Conservation (phyloP, 1,284 basidiomycete genomes). For the Microbotryomycetes sp. region DNA sequence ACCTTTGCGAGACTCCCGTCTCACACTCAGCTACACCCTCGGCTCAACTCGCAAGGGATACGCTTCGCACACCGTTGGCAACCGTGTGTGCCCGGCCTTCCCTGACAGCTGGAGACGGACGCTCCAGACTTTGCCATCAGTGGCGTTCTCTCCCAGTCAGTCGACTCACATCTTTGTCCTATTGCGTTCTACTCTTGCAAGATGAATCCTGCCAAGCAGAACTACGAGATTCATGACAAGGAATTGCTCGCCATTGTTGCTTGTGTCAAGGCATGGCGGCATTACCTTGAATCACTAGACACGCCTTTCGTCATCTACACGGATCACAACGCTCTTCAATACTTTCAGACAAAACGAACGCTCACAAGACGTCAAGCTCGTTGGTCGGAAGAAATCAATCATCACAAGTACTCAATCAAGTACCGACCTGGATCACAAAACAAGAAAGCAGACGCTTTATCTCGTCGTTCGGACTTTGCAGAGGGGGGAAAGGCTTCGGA, state of each 20-base stretch:
- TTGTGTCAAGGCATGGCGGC: constrained; percentile 43
- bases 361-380: constrained; percentile 22
- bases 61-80: constrained; percentile 42
- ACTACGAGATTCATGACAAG: constrained; percentile 50
- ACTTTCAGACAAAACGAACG: constrained; percentile 13
- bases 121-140: constrained; percentile 35
- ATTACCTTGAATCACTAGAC: constrained; percentile 38
- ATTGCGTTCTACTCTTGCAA: constrained; percentile 34
- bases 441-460: constrained; percentile 20
- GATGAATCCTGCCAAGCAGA: constrained; percentile 42
- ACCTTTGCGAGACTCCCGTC: constrained; percentile 44
- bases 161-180: constrained; percentile 14
- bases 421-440: constrained; percentile 17
- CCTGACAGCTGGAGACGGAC: constrained; percentile 39
- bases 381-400: constrained; percentile 22
- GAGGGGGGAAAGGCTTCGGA: constrained; percentile 20
- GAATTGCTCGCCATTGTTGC: constrained; percentile 44
- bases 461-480: constrained; percentile 20
- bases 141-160: constrained; percentile 27
- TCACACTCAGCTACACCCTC: no score
- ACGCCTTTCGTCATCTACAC: constrained; percentile 15
- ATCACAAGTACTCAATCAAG: constrained; percentile 16
- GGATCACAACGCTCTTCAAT: constrained; percentile 22
- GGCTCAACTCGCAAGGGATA: no score
- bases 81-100: constrained; percentile 42